Evolutionary conservation across 2,329 filamentous ascomycete genomes (phyloP), one percentile per base, ranked within the genome.

Genomic region (Diaporthe citrichinensis): DNA sequence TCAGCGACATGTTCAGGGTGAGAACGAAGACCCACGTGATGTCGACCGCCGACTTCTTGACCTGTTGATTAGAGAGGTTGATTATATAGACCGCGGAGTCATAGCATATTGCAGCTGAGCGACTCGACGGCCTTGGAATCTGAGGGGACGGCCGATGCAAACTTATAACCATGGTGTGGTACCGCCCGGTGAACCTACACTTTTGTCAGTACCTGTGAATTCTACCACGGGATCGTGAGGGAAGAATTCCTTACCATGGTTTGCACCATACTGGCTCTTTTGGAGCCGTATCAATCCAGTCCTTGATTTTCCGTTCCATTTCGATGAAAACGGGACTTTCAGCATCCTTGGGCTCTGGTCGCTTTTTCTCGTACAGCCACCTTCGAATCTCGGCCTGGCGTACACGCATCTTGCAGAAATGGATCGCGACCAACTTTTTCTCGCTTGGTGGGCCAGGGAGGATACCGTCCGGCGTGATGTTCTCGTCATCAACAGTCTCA

Each of bases 21-120:
- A 98, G 90, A 1, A 98, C 91, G 81, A 98, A 98, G 58, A 98
- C 93, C 96, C 96, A 98, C 0, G 96, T 98, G 76, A 98, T 88
- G 81, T 98, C 96, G 15, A 97, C 91, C 31, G 92, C 92, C 20
- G 90, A 90, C 23, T 90, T 92, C 78, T 93, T 90, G 81, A 98
- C 93, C 83, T 98, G 95, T 80, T 94, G 92, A 81, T 91, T 92
- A 59, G 95, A 93, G 82, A 96, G 91, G 78, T 93, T 90, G 79
- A 98, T 94, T 81, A 98, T 96, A 83, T 92, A 94, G 15, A 92
- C 89, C 62, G 95, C 93, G 55, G 95, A 95, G 61, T 97, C 92
- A 81, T 94, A 98, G 82, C 96, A 98, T 79, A 92, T 93, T 44
- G 90, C 86, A 1, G 96, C 96, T 1, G 96, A 95, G n/a, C 90